Base-by-base conservation (phyloP, 202 grass and related monocot genomes). In the Bolboschoenoplectus hybrid region DNA sequence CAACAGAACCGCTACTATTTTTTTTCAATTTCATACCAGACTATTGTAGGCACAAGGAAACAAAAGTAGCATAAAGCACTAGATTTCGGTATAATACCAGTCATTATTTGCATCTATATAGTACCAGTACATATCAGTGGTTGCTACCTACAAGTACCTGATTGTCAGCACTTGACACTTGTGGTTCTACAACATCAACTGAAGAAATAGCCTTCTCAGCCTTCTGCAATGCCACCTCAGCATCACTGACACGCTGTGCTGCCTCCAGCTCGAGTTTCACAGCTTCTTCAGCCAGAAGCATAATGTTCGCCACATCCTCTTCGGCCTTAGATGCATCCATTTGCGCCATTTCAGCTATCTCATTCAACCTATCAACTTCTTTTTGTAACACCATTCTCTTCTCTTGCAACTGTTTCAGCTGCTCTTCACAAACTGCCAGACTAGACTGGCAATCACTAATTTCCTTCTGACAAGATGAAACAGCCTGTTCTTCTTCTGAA, bases 271-370 rank as follows among this genome's bases (percentile, higher is more conserved):
- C 97, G 38, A 96, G 90, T 79, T 91, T 92, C 67, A 99, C 97
- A 17, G 97, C 97, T 70, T 99, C 87, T 81, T 99, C 97, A 47
- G 97, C 97, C 40, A 99, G 60, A 81, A 94, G 89, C 97, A 99
- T 99, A 77, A 99, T 96, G 44, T 92, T 94, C 38, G 89, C 81
- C 10, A 99, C 97, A 78, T 96, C 97, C 85, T 96, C 97, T 53
- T 99, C 97, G 0, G 97, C 93, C 75, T 92, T 94, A 1, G 90
- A 96, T 0, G 90, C 91, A 9, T 99, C 90, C 70, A 99, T 47
- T 74, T 90, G 93, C 19, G 90, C 88, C 70, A 70, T 88, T 88
- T 94, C 97, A 26, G 97, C 86, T 9, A 94, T 71, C 86, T 99
- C 92, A 0, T 89, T 93, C 57, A 98, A 82, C 52, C 89, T 91